Evolutionary conservation across 352 stramenopile genomes (phyloP).

Genomic region (Phytophthora brassicae): DNA sequence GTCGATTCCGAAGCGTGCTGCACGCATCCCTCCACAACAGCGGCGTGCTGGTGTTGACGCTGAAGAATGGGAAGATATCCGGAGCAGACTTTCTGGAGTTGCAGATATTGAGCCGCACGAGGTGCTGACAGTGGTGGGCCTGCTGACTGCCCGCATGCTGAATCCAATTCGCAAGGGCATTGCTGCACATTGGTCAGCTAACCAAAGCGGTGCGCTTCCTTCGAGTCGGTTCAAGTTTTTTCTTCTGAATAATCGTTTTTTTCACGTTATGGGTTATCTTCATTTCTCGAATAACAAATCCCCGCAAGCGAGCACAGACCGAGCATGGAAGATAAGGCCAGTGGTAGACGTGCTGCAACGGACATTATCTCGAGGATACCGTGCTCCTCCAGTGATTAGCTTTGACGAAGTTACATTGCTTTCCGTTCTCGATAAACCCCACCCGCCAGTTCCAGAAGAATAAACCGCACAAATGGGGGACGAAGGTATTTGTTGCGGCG

Average conservation of each 20-base stretch:
- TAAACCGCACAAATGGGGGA: constrained; percentile 22
- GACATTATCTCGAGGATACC: constrained; percentile 3
- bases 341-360: constrained; percentile 11
- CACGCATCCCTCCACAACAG: not conserved
- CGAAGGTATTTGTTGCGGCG: constrained; percentile 15
- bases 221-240: not conserved
- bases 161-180: not conserved
- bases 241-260: not conserved
- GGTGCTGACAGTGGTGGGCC: not conserved
- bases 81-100: not conserved
- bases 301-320: not conserved
- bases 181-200: not conserved
- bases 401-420: constrained; percentile 15
- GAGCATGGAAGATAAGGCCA: constrained; percentile 9
- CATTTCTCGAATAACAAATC: constrained; percentile 15
- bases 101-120: not conserved
- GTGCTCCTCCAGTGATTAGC: not conserved
- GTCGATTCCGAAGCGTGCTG: not conserved
- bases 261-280: constrained; percentile 12
- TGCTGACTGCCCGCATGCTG: constrained; percentile 2
- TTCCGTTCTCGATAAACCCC: constrained; percentile 8
- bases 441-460: constrained; percentile 10
- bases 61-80: not conserved
- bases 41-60: not conserved
- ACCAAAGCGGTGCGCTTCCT: not conserved